Evolutionary conservation across 1,139 yeast genomes (phyloP).

Genomic region (Lodderomyces parapsilosis): DNA sequence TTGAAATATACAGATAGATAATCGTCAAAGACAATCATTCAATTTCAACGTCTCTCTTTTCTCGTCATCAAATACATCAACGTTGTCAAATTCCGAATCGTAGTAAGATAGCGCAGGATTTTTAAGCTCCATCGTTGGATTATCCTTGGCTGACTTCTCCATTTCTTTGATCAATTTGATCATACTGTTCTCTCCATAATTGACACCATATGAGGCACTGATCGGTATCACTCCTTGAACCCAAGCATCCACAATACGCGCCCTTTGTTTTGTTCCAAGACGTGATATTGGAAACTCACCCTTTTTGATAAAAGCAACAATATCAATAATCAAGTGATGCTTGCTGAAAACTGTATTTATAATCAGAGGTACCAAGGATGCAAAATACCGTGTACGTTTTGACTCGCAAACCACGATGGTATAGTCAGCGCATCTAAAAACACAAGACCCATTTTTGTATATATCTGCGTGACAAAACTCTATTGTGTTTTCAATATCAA

Average conservation of each 20-base stretch:
- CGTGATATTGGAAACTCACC: constrained; percentile 69
- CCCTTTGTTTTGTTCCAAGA: constrained; percentile 75
- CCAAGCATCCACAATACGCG: constrained; percentile 60
- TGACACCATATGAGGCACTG: constrained; percentile 48
- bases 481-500: constrained; percentile 77
- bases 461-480: constrained; percentile 65
- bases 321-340: constrained; percentile 83
- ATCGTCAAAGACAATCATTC: constrained; percentile 3
- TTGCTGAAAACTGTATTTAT: constrained; percentile 76
- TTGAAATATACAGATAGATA: neutral
- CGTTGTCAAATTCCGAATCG: constrained; percentile 23
- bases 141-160: constrained; percentile 40
- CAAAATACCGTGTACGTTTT: constrained; percentile 47
- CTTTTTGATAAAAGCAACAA: constrained; percentile 73
- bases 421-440: constrained; percentile 82
- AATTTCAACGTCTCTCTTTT: constrained; percentile 3
- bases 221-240: constrained; percentile 49
- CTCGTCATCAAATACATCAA: constrained; percentile 16
- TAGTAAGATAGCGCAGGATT: constrained; percentile 47
- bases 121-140: constrained; percentile 43
- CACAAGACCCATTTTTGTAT: constrained; percentile 58
- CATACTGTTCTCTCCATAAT: constrained; percentile 66
- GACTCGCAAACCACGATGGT: constrained; percentile 79
- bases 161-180: constrained; percentile 53
- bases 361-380: constrained; percentile 80